phyloP scores from a whole-genome alignment of 306 rosid genomes.

The Pterocarpus santalinus region DNA sequence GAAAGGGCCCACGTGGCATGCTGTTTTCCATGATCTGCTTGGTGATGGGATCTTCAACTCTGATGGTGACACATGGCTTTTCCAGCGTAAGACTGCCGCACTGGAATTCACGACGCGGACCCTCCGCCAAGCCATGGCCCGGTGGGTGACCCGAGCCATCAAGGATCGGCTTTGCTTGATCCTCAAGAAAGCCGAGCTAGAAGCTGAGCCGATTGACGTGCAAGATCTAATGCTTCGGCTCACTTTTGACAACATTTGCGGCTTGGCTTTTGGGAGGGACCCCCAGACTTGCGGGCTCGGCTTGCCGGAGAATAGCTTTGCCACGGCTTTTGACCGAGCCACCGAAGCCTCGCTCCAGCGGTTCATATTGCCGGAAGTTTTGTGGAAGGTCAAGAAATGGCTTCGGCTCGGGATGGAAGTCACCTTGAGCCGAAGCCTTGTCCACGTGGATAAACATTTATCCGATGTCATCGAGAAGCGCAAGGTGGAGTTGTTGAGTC shows the following conservation, averaged over 20 bases:
- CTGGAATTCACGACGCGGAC: slow-evolving; percentile 92
- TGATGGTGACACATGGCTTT: slow-evolving; percentile 95
- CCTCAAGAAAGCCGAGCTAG: slow-evolving; percentile 58
- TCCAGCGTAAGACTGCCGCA: slow-evolving; percentile 91
- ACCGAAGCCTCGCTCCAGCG: slow-evolving; percentile 88
- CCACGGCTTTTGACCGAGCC: slow-evolving; percentile 84
- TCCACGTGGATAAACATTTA: slow-evolving; percentile 71
- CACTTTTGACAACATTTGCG: slow-evolving; percentile 91
- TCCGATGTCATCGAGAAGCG: slow-evolving; percentile 79
- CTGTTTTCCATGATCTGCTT: slow-evolving; percentile 87
- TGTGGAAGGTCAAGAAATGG: slow-evolving; percentile 89
- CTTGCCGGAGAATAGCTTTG: slow-evolving; percentile 68
- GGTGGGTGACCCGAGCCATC: slow-evolving; percentile 93
- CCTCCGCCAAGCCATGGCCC: slow-evolving; percentile 91
- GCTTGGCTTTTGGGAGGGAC: slow-evolving; percentile 85
- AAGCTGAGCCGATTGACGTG: slow-evolving; percentile 65
- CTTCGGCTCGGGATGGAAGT: slow-evolving; percentile 92
- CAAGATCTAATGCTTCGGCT: slow-evolving; percentile 86
- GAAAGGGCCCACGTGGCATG: slow-evolving; percentile 94
- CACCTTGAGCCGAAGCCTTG: slow-evolving; percentile 82
- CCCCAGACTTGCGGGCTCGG: slow-evolving; percentile 75
- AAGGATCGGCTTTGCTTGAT: slow-evolving; percentile 77
- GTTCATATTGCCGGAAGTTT: slow-evolving; percentile 75
- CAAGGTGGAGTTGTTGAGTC: slow-evolving; percentile 77
- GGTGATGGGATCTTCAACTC: slow-evolving; percentile 94